Evolutionary conservation across 305 asterid genomes (phyloP).

Genomic region (Salvia sclarea): DNA sequence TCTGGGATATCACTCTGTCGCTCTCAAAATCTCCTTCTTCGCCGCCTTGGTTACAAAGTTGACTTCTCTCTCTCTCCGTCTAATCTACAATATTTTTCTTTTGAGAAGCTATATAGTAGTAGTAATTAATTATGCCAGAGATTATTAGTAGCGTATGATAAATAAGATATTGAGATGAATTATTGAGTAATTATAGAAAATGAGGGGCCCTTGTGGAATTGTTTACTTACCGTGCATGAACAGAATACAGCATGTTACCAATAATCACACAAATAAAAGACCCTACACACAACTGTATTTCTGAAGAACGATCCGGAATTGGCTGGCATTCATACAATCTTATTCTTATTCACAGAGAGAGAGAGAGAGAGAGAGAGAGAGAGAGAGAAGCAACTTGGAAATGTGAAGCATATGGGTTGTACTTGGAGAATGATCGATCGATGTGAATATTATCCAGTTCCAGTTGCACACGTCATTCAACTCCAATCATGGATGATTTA

Average conservation of each 20-base stretch:
- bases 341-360: too few relatives aligned
- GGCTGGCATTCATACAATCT: not conserved
- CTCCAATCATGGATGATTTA: conserved; percentile 5
- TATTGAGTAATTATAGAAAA: not conserved
- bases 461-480: conserved; percentile 24
- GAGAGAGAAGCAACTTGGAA: not conserved
- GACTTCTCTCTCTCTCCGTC: conserved; percentile 19
- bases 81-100: too few relatives aligned
- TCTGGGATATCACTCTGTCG: conserved; percentile 20
- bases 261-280: not conserved
- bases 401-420: conserved; percentile 18
- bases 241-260: not conserved
- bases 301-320: conserved; percentile 15
- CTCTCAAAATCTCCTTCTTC: conserved; percentile 19
- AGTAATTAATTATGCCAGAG: not conserved
- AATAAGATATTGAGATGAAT: not conserved
- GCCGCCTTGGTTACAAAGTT: conserved; percentile 23
- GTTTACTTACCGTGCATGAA: conserved; percentile 5
- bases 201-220: not conserved
- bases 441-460: conserved; percentile 7
- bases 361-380: not conserved
- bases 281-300: conserved; percentile 23
- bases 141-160: not conserved
- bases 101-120: not conserved
- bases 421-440: not conserved